Evolutionary conservation across 1,284 basidiomycete genomes (phyloP).

Genomic region (Cryptococcus sp.): DNA sequence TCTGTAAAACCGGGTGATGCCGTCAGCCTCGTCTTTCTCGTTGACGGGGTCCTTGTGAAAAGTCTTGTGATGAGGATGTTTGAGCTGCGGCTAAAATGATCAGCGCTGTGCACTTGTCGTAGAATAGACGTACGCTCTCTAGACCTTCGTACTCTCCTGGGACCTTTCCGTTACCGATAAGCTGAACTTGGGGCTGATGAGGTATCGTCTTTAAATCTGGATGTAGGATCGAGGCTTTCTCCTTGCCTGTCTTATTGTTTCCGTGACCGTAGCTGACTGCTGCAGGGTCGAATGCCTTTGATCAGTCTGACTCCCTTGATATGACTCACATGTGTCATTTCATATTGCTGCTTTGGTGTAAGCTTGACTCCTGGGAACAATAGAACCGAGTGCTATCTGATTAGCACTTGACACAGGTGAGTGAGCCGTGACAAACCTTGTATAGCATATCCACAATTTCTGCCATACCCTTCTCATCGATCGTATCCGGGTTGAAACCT

Average conservation of each 20-base stretch:
- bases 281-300: slow-evolving; percentile 65
- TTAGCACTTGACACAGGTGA: not conserved
- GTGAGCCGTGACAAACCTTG: slow-evolving; percentile 51
- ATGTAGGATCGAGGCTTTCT: slow-evolving; percentile 70
- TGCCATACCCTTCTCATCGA: slow-evolving; percentile 56
- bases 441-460: slow-evolving; percentile 63
- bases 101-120: not conserved
- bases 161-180: slow-evolving; percentile 74
- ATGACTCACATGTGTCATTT: slow-evolving; percentile 64
- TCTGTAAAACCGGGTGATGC: slow-evolving; percentile 77
- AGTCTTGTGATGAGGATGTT: slow-evolving; percentile 77
- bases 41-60: slow-evolving; percentile 83
- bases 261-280: slow-evolving; percentile 74
- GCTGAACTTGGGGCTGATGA: slow-evolving; percentile 75
- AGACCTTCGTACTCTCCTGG: slow-evolving; percentile 68
- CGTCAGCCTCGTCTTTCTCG: slow-evolving; percentile 68
- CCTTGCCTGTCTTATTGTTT: slow-evolving; percentile 70
- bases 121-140: slow-evolving; percentile 53
- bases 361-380: slow-evolving; percentile 67
- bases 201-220: slow-evolving; percentile 84
- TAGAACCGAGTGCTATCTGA: slow-evolving; percentile 61
- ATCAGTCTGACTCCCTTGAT: not conserved
- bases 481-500: slow-evolving; percentile 58
- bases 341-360: slow-evolving; percentile 76
- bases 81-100: slow-evolving; percentile 47